Base-by-base conservation (phyloP, 202 grass and related monocot genomes). In the Setaria italica region DNA sequence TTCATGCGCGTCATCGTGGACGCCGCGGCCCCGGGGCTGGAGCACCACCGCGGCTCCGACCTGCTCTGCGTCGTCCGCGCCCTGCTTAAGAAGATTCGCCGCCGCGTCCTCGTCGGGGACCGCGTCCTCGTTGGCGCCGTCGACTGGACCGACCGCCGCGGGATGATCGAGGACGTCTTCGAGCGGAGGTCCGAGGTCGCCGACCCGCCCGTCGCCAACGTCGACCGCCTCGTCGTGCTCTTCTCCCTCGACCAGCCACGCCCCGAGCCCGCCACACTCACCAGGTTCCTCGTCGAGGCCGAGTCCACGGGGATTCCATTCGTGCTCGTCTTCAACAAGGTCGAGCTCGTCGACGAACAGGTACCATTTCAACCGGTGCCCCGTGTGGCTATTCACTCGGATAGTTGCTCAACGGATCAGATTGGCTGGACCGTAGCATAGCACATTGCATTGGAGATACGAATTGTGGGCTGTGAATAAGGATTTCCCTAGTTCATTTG, bases 1-100 rank as follows among this genome's bases (percentile, higher is more conserved):
- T 99, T 91, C 91, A 95, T 99, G 96, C 91, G 88, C 73, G 96
- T 99, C 73, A 90, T 95, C 69, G 96, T 98, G 16, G 90, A 88
- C 65, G 76, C 89, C 66, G 33, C 39, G 42, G 58, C 60, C 6
- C 85, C 35, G 9, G 84, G 84, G 12, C 25, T 42, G 13, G 93
- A 93, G n/a, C 83, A 50, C 20, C 87, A 88, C 76, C 54, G 74
- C 6, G 93, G 93, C 5, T 60, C 71, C 41, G 93, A 98, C 89
- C 92, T 98, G 42, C 87, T 98, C 66, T 98, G 96, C 85, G 93
- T 98, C 70, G 93, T 98, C 37, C 91, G 93, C 6, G 91, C 89
- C 21, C 76, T 98, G 72, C 91, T 98, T 25, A 98, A 98, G 90
- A 98, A 98, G 96, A 94, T 98, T 79, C 91, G 88, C 66, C 87